Base-by-base conservation (phyloP, 2,329 filamentous ascomycete genomes). In the Apiospora koreana region DNA sequence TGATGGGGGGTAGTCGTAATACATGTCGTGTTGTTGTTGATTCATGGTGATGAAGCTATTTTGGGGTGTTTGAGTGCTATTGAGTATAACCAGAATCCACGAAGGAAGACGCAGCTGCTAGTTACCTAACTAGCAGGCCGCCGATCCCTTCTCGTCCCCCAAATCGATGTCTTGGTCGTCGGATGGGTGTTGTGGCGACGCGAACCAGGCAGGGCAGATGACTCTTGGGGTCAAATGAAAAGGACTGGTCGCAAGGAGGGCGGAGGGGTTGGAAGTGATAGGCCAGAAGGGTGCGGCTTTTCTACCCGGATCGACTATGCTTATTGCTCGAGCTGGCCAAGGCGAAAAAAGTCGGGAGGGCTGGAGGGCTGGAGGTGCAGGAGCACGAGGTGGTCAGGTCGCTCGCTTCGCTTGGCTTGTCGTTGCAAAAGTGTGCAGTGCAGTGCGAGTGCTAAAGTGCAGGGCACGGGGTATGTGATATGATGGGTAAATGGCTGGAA, bases 1-100 rank as follows among this genome's bases (percentile, higher is more conserved):
- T 43, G 84, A 78, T 50, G 81, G 81, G 71, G 87, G 82, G 76
- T 93, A 92, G 75, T 93, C 91, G 83, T 93, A 89, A 84, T 93
- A 94, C 86, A 92, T 90, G 72, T 93, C 90, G 80, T 87, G 84
- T 69, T 87, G 87, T 78, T 88, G 87, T 75, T 84, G 81, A 75
- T 83, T 84, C 85, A 86, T 87, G 70, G 72, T 81, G 72, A 73
- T 71, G 66, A 45, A 42, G 64, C 38, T 66, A 45, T 66, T 66
- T 42, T 66, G 42, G 64, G 64, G 64, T 45, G 64, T 45, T 43
- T 42, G 64, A 43, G 28, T 66, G 65, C 42, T 31, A 67, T 46
- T n/a, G n/a, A 35, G n/a, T n/a, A 28, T 21, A 67, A 46, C 28
- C 65, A 46, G 65, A 67, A 67, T 41, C 45, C 66, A 18, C 43